Base-by-base conservation (phyloP, 192 early-diverging fungal species). In the Linnemannia zychae region DNA sequence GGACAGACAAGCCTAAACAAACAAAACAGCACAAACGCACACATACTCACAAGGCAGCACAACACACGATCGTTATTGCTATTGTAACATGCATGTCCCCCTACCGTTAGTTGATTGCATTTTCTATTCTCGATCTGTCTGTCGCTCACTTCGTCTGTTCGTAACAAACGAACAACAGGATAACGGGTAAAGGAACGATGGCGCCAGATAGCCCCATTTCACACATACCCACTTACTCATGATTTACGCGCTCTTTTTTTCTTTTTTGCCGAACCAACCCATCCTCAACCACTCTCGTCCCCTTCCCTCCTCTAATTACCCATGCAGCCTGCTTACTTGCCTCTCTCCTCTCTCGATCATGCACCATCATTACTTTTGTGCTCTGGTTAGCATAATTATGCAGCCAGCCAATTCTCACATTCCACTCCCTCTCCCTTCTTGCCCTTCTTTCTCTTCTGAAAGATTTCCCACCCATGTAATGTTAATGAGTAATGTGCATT, bases 121-220 rank as follows among this genome's bases (percentile, higher is more conserved):
- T 63, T 63, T 63, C 57, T 63, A 31, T 63, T 63, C n/a, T 63
- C 57, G 57, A 60, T 60, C 57, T 31, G 12, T 60, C 24, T 12
- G 5, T 24, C 52, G n/a, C 1, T n/a, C 7, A 31, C 6, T n/a
- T 31, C 28, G 24, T 31, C 28, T 9, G 28, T 60, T 60, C 24
- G 6, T 31, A 60, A 53, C 52, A 24, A 24, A 22, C 20, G 22
- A 24, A 22, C 9, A 49, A n/a, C n/a, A n/a, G n/a, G n/a, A n/a
- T n/a, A 15, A 49, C 9, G 17, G 48, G 48, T 2, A 57, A n/a
- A n/a, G 15, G 15, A 4, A 31, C n/a, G 22, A 75, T 75, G 73
- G 73, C 73, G 73, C 52, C 73, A 75, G 73, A 75, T 75, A 24
- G 38, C 40, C 57, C 24, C 73, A 75, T 53, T 24, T 50, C 57